Evolutionary conservation across 805 yeast species (phyloP).

Genomic region (Yarrowia divulgata): DNA sequence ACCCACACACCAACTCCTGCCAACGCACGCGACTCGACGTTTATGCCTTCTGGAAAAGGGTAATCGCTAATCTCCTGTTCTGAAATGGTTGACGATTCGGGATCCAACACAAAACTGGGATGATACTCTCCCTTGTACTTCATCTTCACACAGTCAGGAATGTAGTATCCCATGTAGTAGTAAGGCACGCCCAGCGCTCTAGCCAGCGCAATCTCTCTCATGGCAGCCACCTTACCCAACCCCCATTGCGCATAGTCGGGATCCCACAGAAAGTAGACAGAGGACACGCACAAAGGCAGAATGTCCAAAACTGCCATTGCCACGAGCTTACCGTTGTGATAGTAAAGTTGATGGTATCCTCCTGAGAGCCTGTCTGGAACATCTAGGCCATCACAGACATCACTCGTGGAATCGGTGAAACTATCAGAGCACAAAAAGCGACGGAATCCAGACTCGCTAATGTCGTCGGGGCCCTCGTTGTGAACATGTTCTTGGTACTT

Average conservation of each 20-base stretch:
- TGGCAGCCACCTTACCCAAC: slow-evolving; percentile 78
- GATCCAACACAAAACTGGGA: slow-evolving; percentile 51
- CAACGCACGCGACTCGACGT: slow-evolving; percentile 9
- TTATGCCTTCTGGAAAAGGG: slow-evolving; percentile 15
- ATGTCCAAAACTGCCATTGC: slow-evolving; percentile 82
- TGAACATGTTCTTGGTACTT: slow-evolving; percentile 79
- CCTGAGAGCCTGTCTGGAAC: slow-evolving; percentile 52
- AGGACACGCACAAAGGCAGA: slow-evolving; percentile 70
- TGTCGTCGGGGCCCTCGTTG: slow-evolving; percentile 58
- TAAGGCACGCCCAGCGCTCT: slow-evolving; percentile 57
- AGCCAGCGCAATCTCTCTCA: slow-evolving; percentile 70
- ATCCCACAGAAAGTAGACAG: slow-evolving; percentile 89
- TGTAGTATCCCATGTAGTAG: slow-evolving; percentile 82
- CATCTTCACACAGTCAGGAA: slow-evolving; percentile 84
- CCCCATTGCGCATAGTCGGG: slow-evolving; percentile 75
- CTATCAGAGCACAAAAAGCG: slow-evolving; percentile 68
- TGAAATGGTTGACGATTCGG: slow-evolving; percentile 40
- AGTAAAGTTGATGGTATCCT: slow-evolving; percentile 82
- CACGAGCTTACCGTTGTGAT: slow-evolving; percentile 64
- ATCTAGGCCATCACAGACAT: slow-evolving; percentile 1
- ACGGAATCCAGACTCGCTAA: slow-evolving; percentile 59
- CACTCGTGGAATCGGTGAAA: background rate
- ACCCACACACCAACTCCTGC: slow-evolving; percentile 34
- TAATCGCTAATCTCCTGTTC: slow-evolving; percentile 4
- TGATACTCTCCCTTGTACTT: slow-evolving; percentile 72